These are phyloP conservation scores for Nakazawaea peltata DNA, from an alignment of 805 yeast genomes.

Conservation along the genomic window DNA sequence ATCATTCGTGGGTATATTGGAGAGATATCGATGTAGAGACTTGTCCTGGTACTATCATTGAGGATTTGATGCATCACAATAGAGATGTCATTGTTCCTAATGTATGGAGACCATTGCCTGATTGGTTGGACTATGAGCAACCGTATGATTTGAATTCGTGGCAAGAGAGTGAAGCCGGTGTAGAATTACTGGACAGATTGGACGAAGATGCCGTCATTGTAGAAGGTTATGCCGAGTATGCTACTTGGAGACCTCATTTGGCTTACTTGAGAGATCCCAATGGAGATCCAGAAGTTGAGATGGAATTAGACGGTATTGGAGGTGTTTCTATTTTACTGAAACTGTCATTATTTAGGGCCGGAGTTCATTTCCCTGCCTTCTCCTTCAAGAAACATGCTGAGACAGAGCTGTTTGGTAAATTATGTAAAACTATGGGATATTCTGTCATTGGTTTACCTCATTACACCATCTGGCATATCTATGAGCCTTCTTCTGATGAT, in stretches of 20 bases:
- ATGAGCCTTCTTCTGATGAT: slow-evolving; percentile 90
- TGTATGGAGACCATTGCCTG: slow-evolving; percentile 82
- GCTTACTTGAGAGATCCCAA: slow-evolving; percentile 89
- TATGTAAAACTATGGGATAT: slow-evolving; percentile 78
- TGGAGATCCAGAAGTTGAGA: slow-evolving; percentile 87
- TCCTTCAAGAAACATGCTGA: slow-evolving; percentile 93
- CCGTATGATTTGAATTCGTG: slow-evolving; percentile 77
- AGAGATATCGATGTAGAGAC: slow-evolving; percentile 92
- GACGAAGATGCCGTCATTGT: slow-evolving; percentile 94
- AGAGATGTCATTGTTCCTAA: slow-evolving; percentile 89
- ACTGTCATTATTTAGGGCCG: slow-evolving; percentile 77
- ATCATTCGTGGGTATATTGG: slow-evolving; percentile 95
- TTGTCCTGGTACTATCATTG: slow-evolving; percentile 72
- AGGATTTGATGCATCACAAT: slow-evolving; percentile 85
- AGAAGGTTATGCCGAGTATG: slow-evolving; percentile 93
- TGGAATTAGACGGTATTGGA: slow-evolving; percentile 94
- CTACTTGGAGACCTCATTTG: slow-evolving; percentile 94
- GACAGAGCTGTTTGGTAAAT: slow-evolving; percentile 90
- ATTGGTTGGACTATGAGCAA: slow-evolving; percentile 73
- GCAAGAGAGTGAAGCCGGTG: slow-evolving; percentile 74
- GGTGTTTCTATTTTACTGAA: slow-evolving; percentile 89
- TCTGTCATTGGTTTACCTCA: slow-evolving; percentile 85
- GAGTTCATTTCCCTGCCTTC: slow-evolving; percentile 92
- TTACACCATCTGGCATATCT: slow-evolving; percentile 89
- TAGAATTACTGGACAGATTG: slow-evolving; percentile 60